Evolutionary conservation across 495 filamentous ascomycete genomes (phyloP).

Genomic region (Cladorrhinum samala): DNA sequence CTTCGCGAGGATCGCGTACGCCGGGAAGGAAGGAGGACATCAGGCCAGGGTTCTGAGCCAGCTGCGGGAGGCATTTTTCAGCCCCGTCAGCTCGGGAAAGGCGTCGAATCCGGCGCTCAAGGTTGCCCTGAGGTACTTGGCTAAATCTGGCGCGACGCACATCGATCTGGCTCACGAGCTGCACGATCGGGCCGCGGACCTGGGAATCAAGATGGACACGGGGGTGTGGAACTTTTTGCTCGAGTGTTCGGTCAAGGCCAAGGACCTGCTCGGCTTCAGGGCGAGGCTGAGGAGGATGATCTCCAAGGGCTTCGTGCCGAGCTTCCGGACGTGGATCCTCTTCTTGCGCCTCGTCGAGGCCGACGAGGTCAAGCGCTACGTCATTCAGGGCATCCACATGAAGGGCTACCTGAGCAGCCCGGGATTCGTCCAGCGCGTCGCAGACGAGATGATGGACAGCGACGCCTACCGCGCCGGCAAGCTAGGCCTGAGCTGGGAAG

Average conservation of each 20-base stretch:
- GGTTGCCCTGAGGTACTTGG: conserved; percentile 31
- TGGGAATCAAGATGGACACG: conserved; percentile 25
- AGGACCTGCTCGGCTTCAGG: conserved; percentile 30
- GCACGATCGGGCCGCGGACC: conserved; percentile 13
- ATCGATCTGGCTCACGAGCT: conserved; percentile 17
- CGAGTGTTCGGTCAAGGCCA: conserved; percentile 21
- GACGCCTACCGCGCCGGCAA: conserved; percentile 25
- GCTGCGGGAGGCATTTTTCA: neutral
- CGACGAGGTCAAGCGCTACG: conserved; percentile 30
- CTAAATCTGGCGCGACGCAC: conserved; percentile 6
- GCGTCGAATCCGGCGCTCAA: conserved; percentile 26
- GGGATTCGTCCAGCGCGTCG: conserved; percentile 15
- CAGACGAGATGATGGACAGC: conserved; percentile 26
- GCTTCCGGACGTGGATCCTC: conserved; percentile 33
- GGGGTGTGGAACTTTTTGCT: conserved; percentile 31
- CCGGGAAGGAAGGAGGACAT: neutral
- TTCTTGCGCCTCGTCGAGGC: conserved; percentile 35
- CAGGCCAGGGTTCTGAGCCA: neutral
- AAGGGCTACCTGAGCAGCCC: conserved; percentile 24
- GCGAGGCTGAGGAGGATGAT: conserved; percentile 28
- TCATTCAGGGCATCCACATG: conserved; percentile 26
- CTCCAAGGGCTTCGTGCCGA: conserved; percentile 19
- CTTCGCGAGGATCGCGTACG: neutral
- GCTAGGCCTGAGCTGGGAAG: conserved; percentile 11
- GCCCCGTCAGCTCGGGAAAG: neutral